Conservation (phyloP, 2,329 filamentous ascomycete species). For the Ophiocordyceps polyrhachis-furcata region DNA sequence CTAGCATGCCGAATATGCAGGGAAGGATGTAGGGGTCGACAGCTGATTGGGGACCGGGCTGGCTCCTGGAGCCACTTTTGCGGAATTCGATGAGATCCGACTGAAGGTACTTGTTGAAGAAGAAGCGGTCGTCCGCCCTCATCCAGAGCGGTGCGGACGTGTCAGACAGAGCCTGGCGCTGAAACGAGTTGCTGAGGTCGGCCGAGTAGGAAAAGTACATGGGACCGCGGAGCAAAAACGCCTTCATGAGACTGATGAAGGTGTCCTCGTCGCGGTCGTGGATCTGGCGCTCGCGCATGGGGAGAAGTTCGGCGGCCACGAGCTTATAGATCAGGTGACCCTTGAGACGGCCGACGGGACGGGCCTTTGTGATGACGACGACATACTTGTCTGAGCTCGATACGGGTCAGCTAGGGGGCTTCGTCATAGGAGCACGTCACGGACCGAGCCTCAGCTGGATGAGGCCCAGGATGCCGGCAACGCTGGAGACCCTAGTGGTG, state of each 20-base stretch:
- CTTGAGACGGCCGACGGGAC: constrained; percentile 76
- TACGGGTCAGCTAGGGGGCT: not conserved
- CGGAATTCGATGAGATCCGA: constrained; percentile 85
- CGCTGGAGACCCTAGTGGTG: constrained; percentile 58
- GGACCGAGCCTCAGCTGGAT: constrained; percentile 83
- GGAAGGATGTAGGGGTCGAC: constrained; percentile 87
- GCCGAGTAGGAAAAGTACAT: constrained; percentile 98
- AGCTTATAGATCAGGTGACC: constrained; percentile 96
- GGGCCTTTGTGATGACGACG: constrained; percentile 86
- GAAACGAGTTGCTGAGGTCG: constrained; percentile 92
- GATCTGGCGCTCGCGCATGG: constrained; percentile 78
- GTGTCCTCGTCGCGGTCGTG: constrained; percentile 89
- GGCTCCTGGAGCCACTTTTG: constrained; percentile 38
- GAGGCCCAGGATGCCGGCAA: constrained; percentile 85
- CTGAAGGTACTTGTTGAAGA: constrained; percentile 92
- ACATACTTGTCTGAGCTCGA: constrained; percentile 71
- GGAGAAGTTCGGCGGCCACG: constrained; percentile 76
- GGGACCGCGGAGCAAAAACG: constrained; percentile 62
- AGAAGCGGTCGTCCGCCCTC: constrained; percentile 89
- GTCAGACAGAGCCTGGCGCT: constrained; percentile 70
- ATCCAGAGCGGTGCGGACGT: constrained; percentile 64
- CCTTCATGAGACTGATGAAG: constrained; percentile 68
- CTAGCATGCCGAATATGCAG: constrained; percentile 90
- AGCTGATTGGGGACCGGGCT: constrained; percentile 51
- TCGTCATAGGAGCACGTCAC: constrained; percentile 5